These are phyloP conservation scores for Verticillium longisporum DNA, from an alignment of 2,329 filamentous ascomycete genomes.

Conservation along the genomic window DNA sequence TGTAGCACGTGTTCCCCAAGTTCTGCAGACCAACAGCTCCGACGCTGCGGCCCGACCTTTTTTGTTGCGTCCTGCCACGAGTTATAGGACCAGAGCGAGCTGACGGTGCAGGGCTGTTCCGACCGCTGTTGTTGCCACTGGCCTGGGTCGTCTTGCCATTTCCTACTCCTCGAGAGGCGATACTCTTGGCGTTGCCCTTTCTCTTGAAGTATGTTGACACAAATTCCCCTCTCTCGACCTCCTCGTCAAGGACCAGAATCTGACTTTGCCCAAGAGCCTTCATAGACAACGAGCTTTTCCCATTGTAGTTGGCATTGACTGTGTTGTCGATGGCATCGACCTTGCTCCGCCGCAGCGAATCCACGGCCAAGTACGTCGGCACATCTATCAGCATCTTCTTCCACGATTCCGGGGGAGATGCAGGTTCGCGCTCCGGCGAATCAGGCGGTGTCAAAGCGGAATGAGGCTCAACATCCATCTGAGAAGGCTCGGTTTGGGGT, in stretches of 20 bases:
- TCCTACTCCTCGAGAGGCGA: conserved; percentile 26
- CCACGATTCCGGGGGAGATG: conserved; percentile 28
- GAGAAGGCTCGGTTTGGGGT: conserved; percentile 28
- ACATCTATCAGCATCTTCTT: conserved; percentile 36
- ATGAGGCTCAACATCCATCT: conserved; percentile 26
- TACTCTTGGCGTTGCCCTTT: conserved; percentile 25
- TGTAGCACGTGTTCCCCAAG: conserved; percentile 96
- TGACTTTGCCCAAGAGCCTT: conserved; percentile 66
- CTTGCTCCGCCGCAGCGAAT: conserved; percentile 7
- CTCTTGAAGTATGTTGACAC: conserved; percentile 40
- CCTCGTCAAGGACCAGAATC: conserved; percentile 78
- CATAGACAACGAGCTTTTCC: conserved; percentile 56
- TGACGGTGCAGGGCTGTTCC: conserved; percentile 59
- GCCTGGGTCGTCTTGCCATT: conserved; percentile 24
- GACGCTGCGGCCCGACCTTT: conserved; percentile 60
- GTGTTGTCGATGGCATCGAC: conserved; percentile 54
- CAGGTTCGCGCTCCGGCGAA: conserved; percentile 25
- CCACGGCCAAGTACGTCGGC: conserved; percentile 42
- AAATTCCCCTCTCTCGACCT: conserved; percentile 51
- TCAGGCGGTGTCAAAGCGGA: conserved; percentile 32
- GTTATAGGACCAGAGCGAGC: conserved; percentile 46
- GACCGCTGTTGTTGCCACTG: conserved; percentile 50
- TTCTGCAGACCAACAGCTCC: conserved; percentile 84
- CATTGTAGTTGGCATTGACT: conserved; percentile 70
- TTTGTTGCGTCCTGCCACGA: conserved; percentile 63